A percentile compares a stretch with the other conserved stretches of the same genome.
Evolutionary conservation across 768 basidiomycete species (phyloP).

Genomic region (Boletus reticuloceps): DNA sequence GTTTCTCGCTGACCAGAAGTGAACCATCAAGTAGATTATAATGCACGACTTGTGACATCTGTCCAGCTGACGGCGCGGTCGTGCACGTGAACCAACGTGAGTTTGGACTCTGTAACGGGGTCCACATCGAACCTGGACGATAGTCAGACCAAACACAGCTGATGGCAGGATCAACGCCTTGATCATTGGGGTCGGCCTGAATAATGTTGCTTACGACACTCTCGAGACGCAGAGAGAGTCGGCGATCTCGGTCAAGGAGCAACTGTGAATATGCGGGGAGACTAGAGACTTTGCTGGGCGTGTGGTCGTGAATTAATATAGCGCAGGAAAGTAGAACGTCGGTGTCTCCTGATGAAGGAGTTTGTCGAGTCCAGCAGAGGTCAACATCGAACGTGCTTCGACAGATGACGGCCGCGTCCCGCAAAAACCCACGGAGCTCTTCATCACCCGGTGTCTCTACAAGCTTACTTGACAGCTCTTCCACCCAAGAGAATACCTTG

Average conservation of each 20-base stretch:
- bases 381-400: constrained; percentile 34
- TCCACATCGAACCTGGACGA: constrained; percentile 24
- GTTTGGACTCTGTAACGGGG: constrained; percentile 1
- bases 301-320: constrained; percentile 27
- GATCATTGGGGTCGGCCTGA: background rate
- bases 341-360: constrained; percentile 28
- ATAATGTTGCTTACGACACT: constrained; percentile 1
- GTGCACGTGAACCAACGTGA: constrained; percentile 22
- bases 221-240: constrained; percentile 28
- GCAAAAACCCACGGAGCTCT: constrained; percentile 23
- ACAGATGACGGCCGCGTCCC: constrained; percentile 40
- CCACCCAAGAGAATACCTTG: constrained; percentile 37
- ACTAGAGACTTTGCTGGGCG: constrained; percentile 5
- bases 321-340: constrained; percentile 20
- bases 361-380: background rate
- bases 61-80: constrained; percentile 6
- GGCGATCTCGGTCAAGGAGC: constrained; percentile 31
- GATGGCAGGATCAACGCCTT: constrained; percentile 21
- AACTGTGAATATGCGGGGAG: constrained; percentile 7
- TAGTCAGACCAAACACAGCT: constrained; percentile 24
- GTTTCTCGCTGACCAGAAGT: constrained; percentile 28
- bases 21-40: constrained; percentile 25
- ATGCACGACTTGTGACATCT: constrained; percentile 22
- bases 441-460: constrained; percentile 8
- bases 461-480: constrained; percentile 29